phyloP scores from a whole-genome alignment of 2,329 filamentous ascomycete species.

The Leptographium radiaticola region DNA sequence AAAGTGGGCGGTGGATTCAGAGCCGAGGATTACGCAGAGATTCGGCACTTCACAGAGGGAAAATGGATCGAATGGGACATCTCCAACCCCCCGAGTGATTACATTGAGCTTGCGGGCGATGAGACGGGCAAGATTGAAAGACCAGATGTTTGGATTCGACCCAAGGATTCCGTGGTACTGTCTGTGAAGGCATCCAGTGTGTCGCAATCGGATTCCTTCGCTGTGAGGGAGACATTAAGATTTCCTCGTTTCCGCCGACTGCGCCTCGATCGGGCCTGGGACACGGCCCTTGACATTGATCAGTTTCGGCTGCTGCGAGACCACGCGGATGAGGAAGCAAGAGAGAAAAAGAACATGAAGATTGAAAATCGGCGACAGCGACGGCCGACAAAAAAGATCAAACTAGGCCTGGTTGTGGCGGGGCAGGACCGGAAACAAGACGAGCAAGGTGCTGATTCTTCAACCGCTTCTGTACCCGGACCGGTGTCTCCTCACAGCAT shows the following conservation, averaged over 20 bases:
- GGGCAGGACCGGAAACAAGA: slow-evolving; percentile 41
- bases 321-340: slow-evolving; percentile 54
- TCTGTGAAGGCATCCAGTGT: slow-evolving; percentile 81
- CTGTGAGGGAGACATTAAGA: slow-evolving; percentile 62
- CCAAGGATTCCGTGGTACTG: slow-evolving; percentile 74
- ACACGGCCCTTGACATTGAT: slow-evolving; percentile 61
- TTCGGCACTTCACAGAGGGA: slow-evolving; percentile 73
- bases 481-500: slow-evolving; percentile 30
- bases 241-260: slow-evolving; percentile 83
- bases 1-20: slow-evolving; percentile 93
- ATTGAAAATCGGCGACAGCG: slow-evolving; percentile 54
- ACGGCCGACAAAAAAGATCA: slow-evolving; percentile 45
- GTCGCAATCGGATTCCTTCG: slow-evolving; percentile 63
- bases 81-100: slow-evolving; percentile 61
- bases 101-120: slow-evolving; percentile 70
- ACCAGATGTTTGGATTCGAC: slow-evolving; percentile 88
- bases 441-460: slow-evolving; percentile 9
- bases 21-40: slow-evolving; percentile 69
- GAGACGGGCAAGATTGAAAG: slow-evolving; percentile 57
- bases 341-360: slow-evolving; percentile 61
- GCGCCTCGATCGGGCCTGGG: slow-evolving; percentile 74
- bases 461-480: slow-evolving; percentile 20
- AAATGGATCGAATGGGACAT: slow-evolving; percentile 85
- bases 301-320: slow-evolving; percentile 63
- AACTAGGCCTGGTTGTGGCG: slow-evolving; percentile 56